Conservation (phyloP, 306 rosid species). For the Prunus fruticosa region DNA sequence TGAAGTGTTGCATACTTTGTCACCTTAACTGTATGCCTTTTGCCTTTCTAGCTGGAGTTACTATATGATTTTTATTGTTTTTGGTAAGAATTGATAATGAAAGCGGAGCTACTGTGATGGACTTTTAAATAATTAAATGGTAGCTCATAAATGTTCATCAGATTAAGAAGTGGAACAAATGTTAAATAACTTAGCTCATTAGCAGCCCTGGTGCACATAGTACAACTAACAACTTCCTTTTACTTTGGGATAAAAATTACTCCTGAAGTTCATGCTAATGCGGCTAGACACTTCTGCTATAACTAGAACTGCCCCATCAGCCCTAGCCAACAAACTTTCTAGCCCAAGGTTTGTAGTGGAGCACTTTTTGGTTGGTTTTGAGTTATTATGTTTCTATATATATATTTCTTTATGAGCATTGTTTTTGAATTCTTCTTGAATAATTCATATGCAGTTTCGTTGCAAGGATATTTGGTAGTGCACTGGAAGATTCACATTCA, state of each 20-base stretch:
- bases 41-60: neutral
- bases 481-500: slow-evolving; percentile 82
- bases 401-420: neutral
- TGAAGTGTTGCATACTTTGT: neutral
- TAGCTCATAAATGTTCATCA: neutral
- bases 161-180: neutral
- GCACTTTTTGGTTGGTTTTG: neutral
- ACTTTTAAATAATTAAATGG: neutral
- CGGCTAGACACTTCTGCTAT: slow-evolving; percentile 88
- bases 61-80: neutral
- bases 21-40: neutral
- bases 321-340: slow-evolving; percentile 83
- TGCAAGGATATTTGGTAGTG: slow-evolving; percentile 73
- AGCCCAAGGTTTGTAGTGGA: slow-evolving; percentile 78
- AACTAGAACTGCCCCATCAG: slow-evolving; percentile 80
- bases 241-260: slow-evolving; percentile 59
- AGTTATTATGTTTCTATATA: neutral
- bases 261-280: slow-evolving; percentile 96
- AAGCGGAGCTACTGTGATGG: neutral
- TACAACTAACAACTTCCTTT: slow-evolving; percentile 27
- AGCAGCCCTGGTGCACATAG: neutral
- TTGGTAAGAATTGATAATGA: neutral
- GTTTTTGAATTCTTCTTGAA: slow-evolving; percentile 12
- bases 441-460: slow-evolving; percentile 64
- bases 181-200: neutral